Percentiles rank a stretch among this genome's conserved stretches.
phyloP scores from a whole-genome alignment of 1,139 yeast genomes.

The Protomyces arabidopsidicola region DNA sequence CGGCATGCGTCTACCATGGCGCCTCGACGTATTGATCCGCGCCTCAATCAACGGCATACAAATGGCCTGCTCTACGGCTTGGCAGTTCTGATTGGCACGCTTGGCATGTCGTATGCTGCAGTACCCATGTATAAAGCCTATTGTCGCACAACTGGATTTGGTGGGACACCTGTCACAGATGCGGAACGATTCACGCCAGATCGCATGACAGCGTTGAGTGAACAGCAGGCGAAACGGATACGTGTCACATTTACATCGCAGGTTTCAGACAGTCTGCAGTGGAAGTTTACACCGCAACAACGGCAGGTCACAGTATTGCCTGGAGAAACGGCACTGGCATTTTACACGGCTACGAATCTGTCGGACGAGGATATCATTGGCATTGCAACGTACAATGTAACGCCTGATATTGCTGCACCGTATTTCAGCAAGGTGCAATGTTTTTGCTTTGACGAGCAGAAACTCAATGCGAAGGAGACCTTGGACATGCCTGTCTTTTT shows the following conservation, averaged over 20 bases:
- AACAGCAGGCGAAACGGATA: conserved; percentile 60
- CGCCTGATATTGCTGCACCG: conserved; percentile 94
- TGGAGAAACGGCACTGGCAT: conserved; percentile 96
- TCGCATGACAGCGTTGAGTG: conserved; percentile 80
- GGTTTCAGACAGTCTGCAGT: conserved; percentile 84
- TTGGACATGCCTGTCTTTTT: conserved; percentile 96
- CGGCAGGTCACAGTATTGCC: conserved; percentile 90
- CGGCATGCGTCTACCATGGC: not conserved
- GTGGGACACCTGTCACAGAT: conserved; percentile 92
- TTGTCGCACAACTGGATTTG: conserved; percentile 94
- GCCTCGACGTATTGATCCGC: not conserved
- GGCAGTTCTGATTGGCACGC: conserved; percentile 57
- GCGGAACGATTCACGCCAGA: conserved; percentile 74
- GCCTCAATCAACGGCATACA: conserved; percentile 6
- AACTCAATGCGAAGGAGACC: conserved; percentile 90
- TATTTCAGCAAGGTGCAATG: conserved; percentile 96
- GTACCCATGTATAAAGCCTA: conserved; percentile 89
- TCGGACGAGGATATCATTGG: conserved; percentile 77
- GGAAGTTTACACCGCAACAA: conserved; percentile 95
- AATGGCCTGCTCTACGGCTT: conserved; percentile 31
- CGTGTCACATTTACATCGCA: conserved; percentile 84
- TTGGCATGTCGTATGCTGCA: conserved; percentile 82
- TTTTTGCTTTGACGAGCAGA: conserved; percentile 95
- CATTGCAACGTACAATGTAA: conserved; percentile 51
- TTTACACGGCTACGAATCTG: conserved; percentile 83